Percentiles rank a stretch among this genome's conserved stretches.
Conservation (phyloP, 177 flowering plant genomes). For the Vitis hybrid region DNA sequence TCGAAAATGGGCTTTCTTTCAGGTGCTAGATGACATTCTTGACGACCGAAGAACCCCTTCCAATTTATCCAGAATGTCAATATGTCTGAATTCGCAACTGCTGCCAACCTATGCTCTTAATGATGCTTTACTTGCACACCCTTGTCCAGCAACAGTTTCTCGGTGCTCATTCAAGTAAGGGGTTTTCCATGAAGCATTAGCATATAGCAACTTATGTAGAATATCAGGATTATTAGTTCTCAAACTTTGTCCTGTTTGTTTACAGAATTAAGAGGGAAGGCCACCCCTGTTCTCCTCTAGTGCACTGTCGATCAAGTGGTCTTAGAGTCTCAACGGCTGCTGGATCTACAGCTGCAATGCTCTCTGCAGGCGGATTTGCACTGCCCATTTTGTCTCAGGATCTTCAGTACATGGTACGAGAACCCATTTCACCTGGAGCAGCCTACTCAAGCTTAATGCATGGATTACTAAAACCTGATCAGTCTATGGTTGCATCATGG, state of each 20-base stretch:
- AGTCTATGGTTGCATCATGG: constrained; percentile 71
- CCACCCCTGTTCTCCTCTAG: constrained; percentile 39
- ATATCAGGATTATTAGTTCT: background rate
- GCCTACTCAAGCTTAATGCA: constrained; percentile 50
- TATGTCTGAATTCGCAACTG: constrained; percentile 47
- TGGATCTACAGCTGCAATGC: constrained; percentile 97
- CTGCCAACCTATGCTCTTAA: constrained; percentile 71
- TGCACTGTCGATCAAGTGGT: constrained; percentile 81
- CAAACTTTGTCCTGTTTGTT: constrained; percentile 3
- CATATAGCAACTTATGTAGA: background rate
- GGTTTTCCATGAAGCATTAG: background rate
- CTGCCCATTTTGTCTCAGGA: constrained; percentile 70
- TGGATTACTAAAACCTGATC: constrained; percentile 52
- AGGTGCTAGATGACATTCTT: constrained; percentile 72
- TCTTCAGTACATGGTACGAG: constrained; percentile 95
- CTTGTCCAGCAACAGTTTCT: constrained; percentile 87
- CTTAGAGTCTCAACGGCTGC: constrained; percentile 89
- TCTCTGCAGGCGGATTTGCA: constrained; percentile 76
- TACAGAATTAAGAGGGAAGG: constrained; percentile 54
- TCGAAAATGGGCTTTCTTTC: constrained; percentile 14
- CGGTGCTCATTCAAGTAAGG: constrained; percentile 82
- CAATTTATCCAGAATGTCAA: constrained; percentile 59
- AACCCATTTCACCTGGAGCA: constrained; percentile 62
- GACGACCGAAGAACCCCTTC: constrained; percentile 45
- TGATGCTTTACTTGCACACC: constrained; percentile 80